phyloP scores from a whole-genome alignment of 1,284 basidiomycete genomes.

The Ceratobasidium sp. region DNA sequence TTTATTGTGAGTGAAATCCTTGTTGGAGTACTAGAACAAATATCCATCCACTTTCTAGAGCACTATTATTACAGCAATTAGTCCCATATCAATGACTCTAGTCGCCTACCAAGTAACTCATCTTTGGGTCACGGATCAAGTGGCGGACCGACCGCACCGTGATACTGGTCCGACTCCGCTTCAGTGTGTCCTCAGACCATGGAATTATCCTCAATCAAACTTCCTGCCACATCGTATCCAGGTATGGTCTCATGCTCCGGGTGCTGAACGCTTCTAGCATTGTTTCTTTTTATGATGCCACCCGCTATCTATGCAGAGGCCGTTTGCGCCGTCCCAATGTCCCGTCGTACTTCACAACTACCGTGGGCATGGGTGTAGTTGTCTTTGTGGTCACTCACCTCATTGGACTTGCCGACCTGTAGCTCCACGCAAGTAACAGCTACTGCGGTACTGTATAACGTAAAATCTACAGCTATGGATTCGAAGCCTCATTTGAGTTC shows the following conservation, averaged over 20 bases:
- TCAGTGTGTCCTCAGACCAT: background rate
- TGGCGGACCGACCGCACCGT: background rate
- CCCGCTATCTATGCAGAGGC: background rate
- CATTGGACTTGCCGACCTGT: background rate
- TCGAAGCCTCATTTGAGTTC: background rate
- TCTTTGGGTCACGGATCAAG: background rate
- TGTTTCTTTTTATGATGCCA: background rate
- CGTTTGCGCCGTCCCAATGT: background rate
- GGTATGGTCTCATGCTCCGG: background rate
- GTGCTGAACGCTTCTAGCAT: slow-evolving; percentile 1
- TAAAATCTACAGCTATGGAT: background rate
- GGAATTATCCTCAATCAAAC: background rate
- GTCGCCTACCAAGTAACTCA: background rate
- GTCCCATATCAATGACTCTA: background rate
- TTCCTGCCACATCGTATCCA: background rate
- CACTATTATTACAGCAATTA: background rate
- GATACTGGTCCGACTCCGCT: background rate
- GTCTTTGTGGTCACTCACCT: background rate
- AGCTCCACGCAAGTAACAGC: slow-evolving; percentile 2
- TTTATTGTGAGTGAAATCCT: background rate
- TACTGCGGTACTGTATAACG: background rate
- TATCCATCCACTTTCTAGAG: background rate
- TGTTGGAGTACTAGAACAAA: no score
- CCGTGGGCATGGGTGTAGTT: background rate
- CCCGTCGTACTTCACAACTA: background rate